Evolutionary conservation across 2,329 filamentous ascomycete genomes (phyloP), one percentile per base, ranked within the genome.

Genomic region (Davidsoniella australis): DNA sequence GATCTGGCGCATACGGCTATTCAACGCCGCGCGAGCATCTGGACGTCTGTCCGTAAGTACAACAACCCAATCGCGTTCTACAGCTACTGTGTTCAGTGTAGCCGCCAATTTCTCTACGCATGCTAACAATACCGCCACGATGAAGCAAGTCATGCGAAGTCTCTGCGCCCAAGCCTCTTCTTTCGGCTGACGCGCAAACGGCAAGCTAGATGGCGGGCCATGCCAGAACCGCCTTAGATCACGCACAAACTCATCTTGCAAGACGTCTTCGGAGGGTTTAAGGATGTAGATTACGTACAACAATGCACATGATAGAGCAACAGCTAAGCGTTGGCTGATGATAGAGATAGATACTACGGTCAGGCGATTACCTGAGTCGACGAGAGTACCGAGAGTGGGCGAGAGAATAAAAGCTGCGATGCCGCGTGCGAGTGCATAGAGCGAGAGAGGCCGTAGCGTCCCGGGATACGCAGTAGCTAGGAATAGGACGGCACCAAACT

Each of bases 41-140:
- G 41, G 40, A 37, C 58, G 41, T 1, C 42, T 43, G 2, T 45
- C 50, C 1, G 57, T 54, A 0, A 59, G 51, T 6, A 75, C 64
- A 0, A 76, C 68, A 3, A 76, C 70, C 81, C 82, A 85, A 56
- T 87, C 82, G 57, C 77, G 67, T 60, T 86, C 82, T 0, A 87
- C 70, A 0, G 82, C 68, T 1, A 86, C 73, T 0, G 75, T 67
- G 58, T 85, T 86, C 59, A 76, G 69, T 5, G 79, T 68, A 1
- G 77, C 69, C 12, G 68, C 69, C 7, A 85, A 61, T 59, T 86
- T 87, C 62, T 87, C 83, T 1, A 80, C 57, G 50, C 80, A 82
- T 0, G 79, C 78, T 41, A 85, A 62, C 0, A 74, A 16, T 0
- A 72, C 67, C 2, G 68, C 50, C 0, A 61, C 29, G 0, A 57